phyloP scores from a whole-genome alignment of 257 asterid genomes.

The Capsicum baccatum region DNA sequence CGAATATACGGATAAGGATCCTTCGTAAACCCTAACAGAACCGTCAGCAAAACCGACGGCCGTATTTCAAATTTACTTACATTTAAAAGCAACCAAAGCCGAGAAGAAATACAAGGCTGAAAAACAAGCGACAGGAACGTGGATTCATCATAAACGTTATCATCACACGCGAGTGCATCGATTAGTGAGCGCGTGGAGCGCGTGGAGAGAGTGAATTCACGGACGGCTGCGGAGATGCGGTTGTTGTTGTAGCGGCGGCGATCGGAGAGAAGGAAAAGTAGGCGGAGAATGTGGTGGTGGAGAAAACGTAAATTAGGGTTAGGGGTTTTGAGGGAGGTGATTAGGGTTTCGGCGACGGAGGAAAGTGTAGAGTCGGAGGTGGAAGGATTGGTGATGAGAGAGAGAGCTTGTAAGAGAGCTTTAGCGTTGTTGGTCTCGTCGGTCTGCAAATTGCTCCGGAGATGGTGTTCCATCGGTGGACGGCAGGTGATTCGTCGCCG shows the following conservation, averaged over 20 bases:
- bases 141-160: slow-evolving; percentile 35
- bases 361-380: slow-evolving; percentile 58
- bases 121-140: slow-evolving; percentile 32
- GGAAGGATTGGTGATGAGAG: slow-evolving; percentile 71
- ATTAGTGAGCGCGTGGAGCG: slow-evolving; percentile 39
- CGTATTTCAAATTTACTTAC: slow-evolving; percentile 58
- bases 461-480: slow-evolving; percentile 26
- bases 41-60: slow-evolving; percentile 73
- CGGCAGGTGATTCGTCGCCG: neutral
- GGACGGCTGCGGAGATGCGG: slow-evolving; percentile 45
- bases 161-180: slow-evolving; percentile 52
- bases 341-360: slow-evolving; percentile 52
- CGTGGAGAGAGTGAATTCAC: slow-evolving; percentile 45
- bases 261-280: slow-evolving; percentile 53
- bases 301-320: neutral
- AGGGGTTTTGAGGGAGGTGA: slow-evolving; percentile 48
- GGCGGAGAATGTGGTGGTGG: slow-evolving; percentile 52
- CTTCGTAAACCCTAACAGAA: slow-evolving; percentile 77
- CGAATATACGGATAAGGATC: slow-evolving; percentile 82
- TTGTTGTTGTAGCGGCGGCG: slow-evolving; percentile 49
- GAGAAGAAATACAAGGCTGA: slow-evolving; percentile 56
- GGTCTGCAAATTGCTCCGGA: neutral
- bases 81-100: slow-evolving; percentile 69
- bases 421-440: slow-evolving; percentile 23
- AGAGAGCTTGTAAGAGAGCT: slow-evolving; percentile 39